Conservation (phyloP, 2,329 filamentous ascomycete species). For the Rhinocladiella mackenziei region DNA sequence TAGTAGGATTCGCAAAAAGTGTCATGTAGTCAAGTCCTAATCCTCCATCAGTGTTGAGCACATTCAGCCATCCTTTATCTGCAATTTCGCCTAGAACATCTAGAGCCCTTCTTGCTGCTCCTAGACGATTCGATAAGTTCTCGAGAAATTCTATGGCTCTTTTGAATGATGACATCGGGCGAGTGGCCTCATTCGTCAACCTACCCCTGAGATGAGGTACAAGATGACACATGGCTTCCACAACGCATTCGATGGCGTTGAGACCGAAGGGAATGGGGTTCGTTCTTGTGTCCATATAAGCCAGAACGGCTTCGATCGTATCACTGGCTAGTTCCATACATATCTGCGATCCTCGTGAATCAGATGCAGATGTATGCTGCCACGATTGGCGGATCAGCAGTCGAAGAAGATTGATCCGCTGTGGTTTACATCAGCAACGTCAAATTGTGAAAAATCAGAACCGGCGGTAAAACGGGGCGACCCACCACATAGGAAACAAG, state of each 20-base stretch:
- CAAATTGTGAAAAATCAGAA: not conserved
- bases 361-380: constrained; percentile 2
- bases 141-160: constrained; percentile 7
- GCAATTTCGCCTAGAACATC: constrained; percentile 4
- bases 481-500: constrained; percentile 5
- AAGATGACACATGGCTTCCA: constrained; percentile 4
- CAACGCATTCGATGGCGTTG: constrained; percentile 4
- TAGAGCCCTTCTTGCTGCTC: constrained; percentile 3
- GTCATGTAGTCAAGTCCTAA: not conserved
- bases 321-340: constrained; percentile 4
- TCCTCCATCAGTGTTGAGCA: not conserved
- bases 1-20: not conserved
- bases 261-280: constrained; percentile 6
- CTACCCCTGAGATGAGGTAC: constrained; percentile 1
- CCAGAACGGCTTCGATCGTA: constrained; percentile 6
- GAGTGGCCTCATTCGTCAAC: not conserved
- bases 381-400: constrained; percentile 6
- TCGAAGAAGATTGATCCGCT: constrained; percentile 4
- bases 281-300: constrained; percentile 1
- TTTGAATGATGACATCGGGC: constrained; percentile 1
- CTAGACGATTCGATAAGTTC: not conserved
- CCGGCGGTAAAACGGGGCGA: not conserved
- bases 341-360: constrained; percentile 2
- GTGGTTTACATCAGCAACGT: not conserved
- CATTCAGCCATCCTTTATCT: constrained; percentile 1